Conservation (phyloP, 2,329 filamentous ascomycete species). For the Salinomyces thailandicus region DNA sequence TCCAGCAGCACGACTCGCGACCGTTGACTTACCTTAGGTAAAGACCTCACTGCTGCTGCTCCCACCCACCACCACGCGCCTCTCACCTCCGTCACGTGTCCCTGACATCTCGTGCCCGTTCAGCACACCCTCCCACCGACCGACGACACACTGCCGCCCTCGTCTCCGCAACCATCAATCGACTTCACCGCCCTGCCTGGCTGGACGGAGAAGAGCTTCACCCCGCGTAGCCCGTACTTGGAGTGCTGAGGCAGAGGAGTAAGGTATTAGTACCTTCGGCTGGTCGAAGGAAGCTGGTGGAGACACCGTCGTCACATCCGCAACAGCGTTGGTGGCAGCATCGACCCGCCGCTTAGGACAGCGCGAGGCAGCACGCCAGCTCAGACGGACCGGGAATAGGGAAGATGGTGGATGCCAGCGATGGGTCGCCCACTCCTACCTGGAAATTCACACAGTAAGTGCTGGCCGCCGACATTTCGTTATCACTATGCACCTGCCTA, state of each 20-base stretch:
- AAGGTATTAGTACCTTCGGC: too few relatives aligned
- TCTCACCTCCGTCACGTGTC: background rate
- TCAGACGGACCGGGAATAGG: constrained; percentile 42
- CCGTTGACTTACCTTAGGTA: background rate
- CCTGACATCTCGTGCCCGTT: too few relatives aligned
- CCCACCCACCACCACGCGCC: too few relatives aligned
- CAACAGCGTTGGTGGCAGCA: too few relatives aligned
- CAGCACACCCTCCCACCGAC: background rate
- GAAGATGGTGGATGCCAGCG: constrained; percentile 94
- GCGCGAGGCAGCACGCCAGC: background rate
- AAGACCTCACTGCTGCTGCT: background rate
- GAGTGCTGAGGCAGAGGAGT: background rate
- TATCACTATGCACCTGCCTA: constrained; percentile 1
- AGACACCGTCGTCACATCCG: too few relatives aligned
- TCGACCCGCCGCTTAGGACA: too few relatives aligned
- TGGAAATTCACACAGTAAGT: constrained; percentile 99
- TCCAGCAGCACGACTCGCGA: background rate
- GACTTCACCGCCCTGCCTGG: background rate
- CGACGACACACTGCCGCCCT: background rate
- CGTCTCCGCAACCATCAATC: background rate
- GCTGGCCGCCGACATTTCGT: constrained; percentile 5
- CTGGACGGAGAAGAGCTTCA: background rate
- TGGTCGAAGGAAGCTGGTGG: too few relatives aligned
- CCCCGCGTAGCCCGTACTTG: background rate
- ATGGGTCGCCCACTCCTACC: constrained; percentile 66